Evolutionary conservation across 176 grass and related monocot species (phyloP).

Genomic region (Oryza rufipogon): DNA sequence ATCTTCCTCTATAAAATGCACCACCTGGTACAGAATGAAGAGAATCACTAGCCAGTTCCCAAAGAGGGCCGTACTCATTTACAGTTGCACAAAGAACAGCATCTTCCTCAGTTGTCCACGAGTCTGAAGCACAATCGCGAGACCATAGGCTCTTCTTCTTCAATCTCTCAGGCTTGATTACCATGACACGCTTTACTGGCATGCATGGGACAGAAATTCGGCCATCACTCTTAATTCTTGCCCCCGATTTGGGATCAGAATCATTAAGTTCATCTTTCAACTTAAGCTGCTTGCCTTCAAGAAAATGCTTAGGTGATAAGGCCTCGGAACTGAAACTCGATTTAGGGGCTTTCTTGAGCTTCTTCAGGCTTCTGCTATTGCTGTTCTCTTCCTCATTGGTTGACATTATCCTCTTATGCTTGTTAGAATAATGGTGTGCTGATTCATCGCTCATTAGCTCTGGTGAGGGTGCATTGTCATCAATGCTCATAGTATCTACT

Average conservation of each 20-base stretch:
- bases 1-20: conserved; percentile 73
- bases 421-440: conserved; percentile 52
- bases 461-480: conserved; percentile 73
- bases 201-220: conserved; percentile 59
- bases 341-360: conserved; percentile 69
- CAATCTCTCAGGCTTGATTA: conserved; percentile 88
- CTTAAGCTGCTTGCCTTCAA: conserved; percentile 51
- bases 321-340: conserved; percentile 48
- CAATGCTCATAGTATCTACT: conserved; percentile 68
- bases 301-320: conserved; percentile 50
- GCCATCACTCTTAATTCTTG: conserved; percentile 56
- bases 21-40: conserved; percentile 67
- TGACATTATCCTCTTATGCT: conserved; percentile 63
- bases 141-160: conserved; percentile 87
- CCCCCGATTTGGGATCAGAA: conserved; percentile 48
- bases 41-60: conserved; percentile 82
- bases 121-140: conserved; percentile 69
- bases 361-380: conserved; percentile 65
- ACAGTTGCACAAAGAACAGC: conserved; percentile 77
- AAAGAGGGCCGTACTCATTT: conserved; percentile 83
- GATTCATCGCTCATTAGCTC: conserved; percentile 77
- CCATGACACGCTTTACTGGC: conserved; percentile 74
- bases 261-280: conserved; percentile 54
- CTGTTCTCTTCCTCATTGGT: conserved; percentile 61
- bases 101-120: conserved; percentile 91